These are phyloP conservation scores for Nemania abortiva DNA, from an alignment of 2,329 filamentous ascomycete genomes.

Conservation along the genomic window DNA sequence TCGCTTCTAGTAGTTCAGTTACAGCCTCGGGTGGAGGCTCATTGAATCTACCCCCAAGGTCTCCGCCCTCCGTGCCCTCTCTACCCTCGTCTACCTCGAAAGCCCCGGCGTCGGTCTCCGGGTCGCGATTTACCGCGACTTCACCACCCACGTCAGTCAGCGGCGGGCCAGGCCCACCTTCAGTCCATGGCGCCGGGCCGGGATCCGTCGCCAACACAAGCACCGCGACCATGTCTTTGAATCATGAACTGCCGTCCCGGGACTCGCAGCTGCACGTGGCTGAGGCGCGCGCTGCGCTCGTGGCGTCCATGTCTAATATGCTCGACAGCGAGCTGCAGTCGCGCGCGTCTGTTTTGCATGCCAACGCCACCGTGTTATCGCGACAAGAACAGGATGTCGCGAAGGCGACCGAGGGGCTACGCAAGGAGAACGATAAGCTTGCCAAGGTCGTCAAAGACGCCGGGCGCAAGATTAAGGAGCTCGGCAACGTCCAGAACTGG, in stretches of 20 bases:
- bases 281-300: constrained; percentile 69
- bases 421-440: constrained; percentile 74
- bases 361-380: constrained; percentile 73
- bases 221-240: constrained; percentile 30
- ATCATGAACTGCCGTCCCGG: constrained; percentile 56
- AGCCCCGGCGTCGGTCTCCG: constrained; percentile 35
- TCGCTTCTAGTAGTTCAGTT: constrained; percentile 10
- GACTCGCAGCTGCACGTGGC: constrained; percentile 62
- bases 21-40: constrained; percentile 22
- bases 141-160: constrained; percentile 37
- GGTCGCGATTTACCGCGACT: constrained; percentile 35
- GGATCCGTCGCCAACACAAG: constrained; percentile 17
- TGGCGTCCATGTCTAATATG: constrained; percentile 75
- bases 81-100: constrained; percentile 34
- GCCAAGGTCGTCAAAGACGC: constrained; percentile 73
- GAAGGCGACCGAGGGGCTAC: constrained; percentile 69
- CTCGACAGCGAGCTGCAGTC: constrained; percentile 76
- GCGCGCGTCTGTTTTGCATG: constrained; percentile 76
- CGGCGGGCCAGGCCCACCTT: not conserved
- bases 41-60: constrained; percentile 20
- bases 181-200: constrained; percentile 14
- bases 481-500: constrained; percentile 86
- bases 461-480: constrained; percentile 76
- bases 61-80: constrained; percentile 34
- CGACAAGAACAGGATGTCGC: constrained; percentile 75